These are phyloP conservation scores for Fusarium sp. DNA, from an alignment of 2,329 filamentous ascomycete species.

Conservation along the genomic window DNA sequence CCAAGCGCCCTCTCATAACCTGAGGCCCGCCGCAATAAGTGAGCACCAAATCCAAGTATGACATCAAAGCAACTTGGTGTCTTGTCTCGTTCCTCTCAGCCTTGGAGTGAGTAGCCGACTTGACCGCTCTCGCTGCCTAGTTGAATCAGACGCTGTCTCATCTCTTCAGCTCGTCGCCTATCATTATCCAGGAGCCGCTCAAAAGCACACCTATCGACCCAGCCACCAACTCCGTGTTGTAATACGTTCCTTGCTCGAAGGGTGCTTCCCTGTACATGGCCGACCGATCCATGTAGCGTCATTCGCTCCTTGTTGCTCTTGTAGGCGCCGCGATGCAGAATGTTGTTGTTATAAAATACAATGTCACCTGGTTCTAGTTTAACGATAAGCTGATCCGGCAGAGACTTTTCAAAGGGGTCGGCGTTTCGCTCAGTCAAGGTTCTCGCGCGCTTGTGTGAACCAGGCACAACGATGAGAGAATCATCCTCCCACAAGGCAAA, in stretches of 20 bases:
- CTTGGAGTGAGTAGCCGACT: conserved; percentile 72
- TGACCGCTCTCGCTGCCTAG: conserved; percentile 71
- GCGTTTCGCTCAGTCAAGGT: conserved; percentile 77
- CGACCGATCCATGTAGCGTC: conserved; percentile 80
- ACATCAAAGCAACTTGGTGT: conserved; percentile 26
- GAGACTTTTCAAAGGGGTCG: conserved; percentile 68
- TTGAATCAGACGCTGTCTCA: conserved; percentile 71
- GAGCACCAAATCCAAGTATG: conserved; percentile 8
- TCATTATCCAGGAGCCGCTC: conserved; percentile 56
- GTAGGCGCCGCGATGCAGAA: conserved; percentile 80
- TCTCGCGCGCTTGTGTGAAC: conserved; percentile 77
- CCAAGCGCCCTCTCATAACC: background rate
- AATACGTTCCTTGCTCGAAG: conserved; percentile 77
- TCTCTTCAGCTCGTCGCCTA: conserved; percentile 67
- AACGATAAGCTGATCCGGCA: conserved; percentile 76
- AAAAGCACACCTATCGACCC: conserved; percentile 72
- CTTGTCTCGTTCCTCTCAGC: conserved; percentile 49
- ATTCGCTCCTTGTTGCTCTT: conserved; percentile 68
- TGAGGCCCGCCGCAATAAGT: conserved; percentile 1
- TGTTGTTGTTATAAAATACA: conserved; percentile 92
- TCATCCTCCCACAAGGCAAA: conserved; percentile 81
- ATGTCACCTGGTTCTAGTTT: conserved; percentile 78
- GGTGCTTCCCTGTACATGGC: conserved; percentile 65
- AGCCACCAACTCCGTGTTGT: conserved; percentile 78
- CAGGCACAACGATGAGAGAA: conserved; percentile 80